Base-by-base conservation (phyloP, 257 asterid species). In the Petunia secreta region DNA sequence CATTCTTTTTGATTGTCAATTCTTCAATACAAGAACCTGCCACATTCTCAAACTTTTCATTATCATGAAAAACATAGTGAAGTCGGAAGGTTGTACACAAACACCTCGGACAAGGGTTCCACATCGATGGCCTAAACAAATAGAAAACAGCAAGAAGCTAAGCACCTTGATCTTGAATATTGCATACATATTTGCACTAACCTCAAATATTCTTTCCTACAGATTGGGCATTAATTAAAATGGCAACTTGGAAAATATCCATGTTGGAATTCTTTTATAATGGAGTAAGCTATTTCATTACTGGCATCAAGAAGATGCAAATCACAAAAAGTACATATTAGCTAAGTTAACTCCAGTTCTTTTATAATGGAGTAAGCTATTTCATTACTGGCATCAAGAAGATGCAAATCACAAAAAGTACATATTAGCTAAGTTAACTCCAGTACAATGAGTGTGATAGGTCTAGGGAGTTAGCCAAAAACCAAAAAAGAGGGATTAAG, bases 11-110 rank as follows among this genome's bases (percentile, higher is more conserved):
- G 2, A 48, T 71, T 71, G 77, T 48, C 25, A 48, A 71, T 48
- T 71, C 77, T 46, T 71, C 44, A 4, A 0, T 34, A 48, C 34
- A 71, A 71, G 77, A 71, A 71, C 77, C 77, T 71, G 60, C 77
- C 77, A 71, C 60, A 0, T 71, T 71, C 77, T 71, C 77, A 71
- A 48, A 34, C 11, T 10, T 71, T 48, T 34, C 60, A 48, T 1
- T 6, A 1, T 34, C 60, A 48, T 1, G 36, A 34, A 25, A 46
- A 48, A 25, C 25, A 71, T 34, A 34, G 11, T 48, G 10, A 25
- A 15, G 25, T 52, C 57, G 15, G 15, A 52, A 48, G 43, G 25
- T 25, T 48, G 77, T 16, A 46, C 43, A 48, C 59, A 25, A 69
- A 48, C 77, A 71, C 34, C 77, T 71, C 55, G 5, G 11, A 53